phyloP scores from a whole-genome alignment of 1,139 yeast genomes.

The Yueomyces sp. region DNA sequence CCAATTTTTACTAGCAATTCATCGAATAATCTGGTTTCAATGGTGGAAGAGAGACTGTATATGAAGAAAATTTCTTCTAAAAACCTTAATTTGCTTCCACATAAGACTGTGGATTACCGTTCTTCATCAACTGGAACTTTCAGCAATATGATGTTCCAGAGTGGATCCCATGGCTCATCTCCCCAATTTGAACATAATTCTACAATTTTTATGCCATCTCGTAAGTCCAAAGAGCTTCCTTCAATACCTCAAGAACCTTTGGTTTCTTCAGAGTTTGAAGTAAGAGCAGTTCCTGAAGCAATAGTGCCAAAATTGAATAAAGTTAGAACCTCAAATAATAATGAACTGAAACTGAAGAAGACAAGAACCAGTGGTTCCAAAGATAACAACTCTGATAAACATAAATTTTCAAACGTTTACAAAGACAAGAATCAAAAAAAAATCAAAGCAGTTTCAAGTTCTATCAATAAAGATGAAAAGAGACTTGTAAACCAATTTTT shows the following conservation, averaged over 20 bases:
- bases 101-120: slow-evolving; percentile 1
- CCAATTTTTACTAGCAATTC: not conserved
- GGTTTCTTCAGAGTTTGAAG: too few species aligned
- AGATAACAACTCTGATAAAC: not conserved
- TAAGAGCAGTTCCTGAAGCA: too few species aligned
- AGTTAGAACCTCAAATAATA: not conserved
- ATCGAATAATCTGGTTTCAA: not conserved
- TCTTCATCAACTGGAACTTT: slow-evolving; percentile 9
- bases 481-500: slow-evolving; percentile 19
- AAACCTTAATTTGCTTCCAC: not conserved
- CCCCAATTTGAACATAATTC: too few species aligned
- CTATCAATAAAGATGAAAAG: slow-evolving; percentile 7
- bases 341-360: not conserved
- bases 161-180: too few species aligned
- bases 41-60: not conserved
- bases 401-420: not conserved
- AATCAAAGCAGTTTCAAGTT: slow-evolving; percentile 3
- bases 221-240: too few species aligned
- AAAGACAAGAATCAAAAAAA: not conserved
- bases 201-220: too few species aligned
- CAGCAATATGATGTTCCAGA: slow-evolving; percentile 5
- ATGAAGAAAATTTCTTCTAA: not conserved
- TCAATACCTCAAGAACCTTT: too few species aligned
- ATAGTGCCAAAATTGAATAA: too few species aligned
- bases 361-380: not conserved